Conservation (phyloP, 371 early-diverging fungal genomes). For the Mucor racemosus region DNA sequence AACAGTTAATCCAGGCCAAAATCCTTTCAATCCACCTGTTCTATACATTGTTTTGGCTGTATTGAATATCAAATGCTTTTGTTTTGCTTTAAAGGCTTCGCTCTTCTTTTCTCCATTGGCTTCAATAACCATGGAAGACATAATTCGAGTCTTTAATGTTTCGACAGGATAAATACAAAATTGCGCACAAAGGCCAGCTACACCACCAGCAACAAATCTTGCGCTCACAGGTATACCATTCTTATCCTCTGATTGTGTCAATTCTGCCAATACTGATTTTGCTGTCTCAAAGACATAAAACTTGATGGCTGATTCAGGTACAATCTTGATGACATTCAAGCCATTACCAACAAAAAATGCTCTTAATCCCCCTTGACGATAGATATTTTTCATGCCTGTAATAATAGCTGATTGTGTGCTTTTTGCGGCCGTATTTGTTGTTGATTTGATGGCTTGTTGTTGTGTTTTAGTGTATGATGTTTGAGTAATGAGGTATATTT, state of each 20-base stretch:
- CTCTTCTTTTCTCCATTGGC: neutral
- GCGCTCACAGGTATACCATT: constrained; percentile 65
- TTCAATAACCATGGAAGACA: constrained; percentile 51
- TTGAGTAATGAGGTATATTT: constrained; percentile 74
- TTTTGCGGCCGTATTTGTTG: constrained; percentile 3
- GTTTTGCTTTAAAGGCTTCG: constrained; percentile 7
- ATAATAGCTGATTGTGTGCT: constrained; percentile 33
- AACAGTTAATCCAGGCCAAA: constrained; percentile 77
- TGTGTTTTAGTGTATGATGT: constrained; percentile 26
- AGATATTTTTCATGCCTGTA: constrained; percentile 52
- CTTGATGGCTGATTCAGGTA: constrained; percentile 81
- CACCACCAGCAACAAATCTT: constrained; percentile 78
- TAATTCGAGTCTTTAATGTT: constrained; percentile 78
- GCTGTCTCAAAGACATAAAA: constrained; percentile 76
- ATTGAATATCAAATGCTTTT: constrained; percentile 36
- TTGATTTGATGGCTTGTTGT: constrained; percentile 6
- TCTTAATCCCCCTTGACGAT: constrained; percentile 64
- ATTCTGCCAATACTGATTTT: constrained; percentile 60
- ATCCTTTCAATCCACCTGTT: constrained; percentile 66
- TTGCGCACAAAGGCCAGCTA: constrained; percentile 81
- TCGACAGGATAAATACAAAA: constrained; percentile 84
- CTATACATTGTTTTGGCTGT: constrained; percentile 66
- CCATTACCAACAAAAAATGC: constrained; percentile 86
- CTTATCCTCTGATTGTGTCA: constrained; percentile 54
- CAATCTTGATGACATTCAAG: constrained; percentile 80